Percentiles rank a stretch among this genome's conserved stretches.
Conservation (phyloP, 2,329 filamentous ascomycete genomes). For the Claviceps digitariae region DNA sequence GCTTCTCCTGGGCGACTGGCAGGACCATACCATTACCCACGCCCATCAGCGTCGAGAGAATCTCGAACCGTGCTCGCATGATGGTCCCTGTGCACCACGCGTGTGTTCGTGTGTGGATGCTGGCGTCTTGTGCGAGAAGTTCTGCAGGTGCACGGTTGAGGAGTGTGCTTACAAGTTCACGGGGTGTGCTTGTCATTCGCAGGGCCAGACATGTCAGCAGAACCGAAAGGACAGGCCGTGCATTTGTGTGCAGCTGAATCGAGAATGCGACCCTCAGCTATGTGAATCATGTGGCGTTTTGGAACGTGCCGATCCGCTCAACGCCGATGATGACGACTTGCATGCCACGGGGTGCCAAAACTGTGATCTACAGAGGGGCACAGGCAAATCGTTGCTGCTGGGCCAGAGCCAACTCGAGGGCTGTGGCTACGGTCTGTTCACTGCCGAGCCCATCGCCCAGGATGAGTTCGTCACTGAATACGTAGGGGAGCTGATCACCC, state of each 20-base stretch:
- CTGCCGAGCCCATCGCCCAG: constrained; percentile 50
- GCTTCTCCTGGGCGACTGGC: constrained; percentile 39
- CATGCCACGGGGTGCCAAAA: constrained; percentile 55
- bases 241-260: constrained; percentile 56
- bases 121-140: constrained; percentile 57
- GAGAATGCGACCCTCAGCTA: constrained; percentile 69
- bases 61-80: constrained; percentile 54
- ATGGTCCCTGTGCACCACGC: constrained; percentile 47
- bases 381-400: constrained; percentile 50
- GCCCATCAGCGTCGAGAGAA: constrained; percentile 42
- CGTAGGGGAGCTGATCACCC: constrained; percentile 61
- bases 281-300: constrained; percentile 57
- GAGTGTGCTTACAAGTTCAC: constrained; percentile 51
- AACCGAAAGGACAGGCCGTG: constrained; percentile 48
- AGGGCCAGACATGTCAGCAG: constrained; percentile 44
- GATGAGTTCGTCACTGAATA: constrained; percentile 74
- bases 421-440: constrained; percentile 63
- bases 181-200: constrained; percentile 48
- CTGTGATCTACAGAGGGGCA: constrained; percentile 54
- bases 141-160: constrained; percentile 49
- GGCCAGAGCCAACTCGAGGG: constrained; percentile 55
- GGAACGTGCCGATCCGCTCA: constrained; percentile 55
- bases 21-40: constrained; percentile 40
- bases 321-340: constrained; percentile 44
- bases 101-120: constrained; percentile 51